A percentile compares a stretch with the other conserved stretches of the same genome.
phyloP scores from a whole-genome alignment of 441 rosid species.

The Eruca vesicaria region DNA sequence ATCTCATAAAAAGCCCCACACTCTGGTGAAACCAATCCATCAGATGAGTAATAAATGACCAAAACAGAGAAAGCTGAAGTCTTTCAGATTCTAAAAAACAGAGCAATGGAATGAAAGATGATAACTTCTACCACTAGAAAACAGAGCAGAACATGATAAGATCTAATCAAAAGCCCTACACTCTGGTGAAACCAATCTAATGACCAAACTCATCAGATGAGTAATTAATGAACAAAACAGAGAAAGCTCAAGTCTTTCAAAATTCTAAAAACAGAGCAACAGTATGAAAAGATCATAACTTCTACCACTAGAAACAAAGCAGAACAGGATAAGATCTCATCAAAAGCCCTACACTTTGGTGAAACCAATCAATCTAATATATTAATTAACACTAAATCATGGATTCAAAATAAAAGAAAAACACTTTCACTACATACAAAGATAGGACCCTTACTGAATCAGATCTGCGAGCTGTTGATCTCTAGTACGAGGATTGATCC shows the following conservation, averaged over 20 bases:
- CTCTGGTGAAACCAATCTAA: no score
- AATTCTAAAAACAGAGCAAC: background rate
- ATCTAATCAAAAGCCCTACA: no score
- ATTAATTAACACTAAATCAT: no score
- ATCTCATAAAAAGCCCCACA: no score
- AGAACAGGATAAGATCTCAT: background rate
- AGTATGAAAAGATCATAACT: background rate
- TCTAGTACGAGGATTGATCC: conserved; percentile 92
- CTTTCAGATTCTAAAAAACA: background rate
- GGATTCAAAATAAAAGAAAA: no score
- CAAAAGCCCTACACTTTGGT: background rate
- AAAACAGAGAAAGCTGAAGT: background rate
- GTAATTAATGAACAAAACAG: background rate
- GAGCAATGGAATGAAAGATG: background rate
- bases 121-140: no score
- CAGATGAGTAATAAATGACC: no score
- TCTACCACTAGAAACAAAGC: background rate
- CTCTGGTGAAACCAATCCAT: no score
- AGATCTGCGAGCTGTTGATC: conserved; percentile 93
- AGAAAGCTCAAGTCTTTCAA: background rate
- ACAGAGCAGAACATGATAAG: no score
- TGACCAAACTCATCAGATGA: no score
- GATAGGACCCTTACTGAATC: background rate
- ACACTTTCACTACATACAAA: no score
- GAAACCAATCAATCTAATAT: no score